These are phyloP conservation scores for Pistacia integerrima DNA, from an alignment of 345 rosid species.

Conservation along the genomic window DNA sequence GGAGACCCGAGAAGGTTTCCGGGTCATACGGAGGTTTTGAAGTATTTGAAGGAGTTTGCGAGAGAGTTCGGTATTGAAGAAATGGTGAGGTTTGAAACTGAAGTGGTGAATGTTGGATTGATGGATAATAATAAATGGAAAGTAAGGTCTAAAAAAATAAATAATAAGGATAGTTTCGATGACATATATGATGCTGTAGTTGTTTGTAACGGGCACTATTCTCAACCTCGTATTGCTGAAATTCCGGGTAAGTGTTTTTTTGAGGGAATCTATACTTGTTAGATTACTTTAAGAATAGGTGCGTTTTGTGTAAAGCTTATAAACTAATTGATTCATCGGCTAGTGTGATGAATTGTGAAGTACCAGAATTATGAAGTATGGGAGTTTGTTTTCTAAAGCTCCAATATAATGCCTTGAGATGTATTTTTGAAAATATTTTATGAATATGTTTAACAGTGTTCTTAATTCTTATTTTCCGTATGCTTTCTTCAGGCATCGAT, in stretches of 20 bases:
- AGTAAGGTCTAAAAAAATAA: conserved; percentile 45
- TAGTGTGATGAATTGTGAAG: neutral
- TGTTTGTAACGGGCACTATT: conserved; percentile 70
- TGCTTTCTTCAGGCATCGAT: conserved; percentile 49
- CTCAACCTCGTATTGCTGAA: conserved; percentile 66
- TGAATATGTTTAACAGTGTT: neutral
- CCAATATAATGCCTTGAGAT: neutral
- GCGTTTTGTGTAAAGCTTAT: neutral
- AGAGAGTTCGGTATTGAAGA: conserved; percentile 62
- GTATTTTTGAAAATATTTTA: neutral
- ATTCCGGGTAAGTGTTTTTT: conserved; percentile 28
- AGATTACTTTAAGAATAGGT: neutral
- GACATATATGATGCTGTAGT: conserved; percentile 77
- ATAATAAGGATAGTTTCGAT: conserved; percentile 10
- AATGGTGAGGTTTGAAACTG: conserved; percentile 61
- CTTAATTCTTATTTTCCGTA: neutral
- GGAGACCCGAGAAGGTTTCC: conserved; percentile 78
- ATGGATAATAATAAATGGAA: conserved; percentile 54
- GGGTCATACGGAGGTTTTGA: conserved; percentile 67
- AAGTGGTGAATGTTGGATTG: conserved; percentile 47
- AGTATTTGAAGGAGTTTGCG: conserved; percentile 61
- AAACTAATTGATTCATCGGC: neutral
- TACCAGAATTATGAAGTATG: neutral
- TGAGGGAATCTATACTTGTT: neutral
- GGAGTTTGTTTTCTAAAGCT: neutral